Evolutionary conservation across 306 rosid species (phyloP), one percentile per base, ranked within the genome.

Genomic region (Prunus mume): DNA sequence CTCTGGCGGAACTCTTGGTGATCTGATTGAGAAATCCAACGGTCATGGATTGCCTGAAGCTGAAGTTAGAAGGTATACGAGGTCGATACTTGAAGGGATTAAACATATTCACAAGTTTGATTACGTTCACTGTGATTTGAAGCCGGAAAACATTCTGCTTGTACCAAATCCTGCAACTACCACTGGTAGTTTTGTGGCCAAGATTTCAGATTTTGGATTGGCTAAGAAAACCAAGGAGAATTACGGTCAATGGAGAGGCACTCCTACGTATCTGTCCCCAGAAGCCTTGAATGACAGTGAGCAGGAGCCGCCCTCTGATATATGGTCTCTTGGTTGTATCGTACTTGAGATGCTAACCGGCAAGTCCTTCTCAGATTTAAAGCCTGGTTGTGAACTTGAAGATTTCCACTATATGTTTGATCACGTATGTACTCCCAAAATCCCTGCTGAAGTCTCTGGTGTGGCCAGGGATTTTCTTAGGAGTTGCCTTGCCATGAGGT

Each of bases 121-220:
- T 25, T 82, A 65, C 5, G 72, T 77, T 32, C 85, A 82, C 22
- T 82, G 85, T 43, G 82, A 82, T 77, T 67, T 82, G 75, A 82
- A 82, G 79, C 85, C 85, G 0, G 68, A 24, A 12, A 82, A 82
- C 64, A 75, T 77, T 30, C 15, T 82, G 43, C 74, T 82, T 38
- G 51, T 82, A 61, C 46, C 69, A 0, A 57, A 5, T 49, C 3
- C 64, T 41, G 25, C 30, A 52, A 4, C 45, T 70, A 3, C 1
- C 6, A 38, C 43, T 7, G 24, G 15, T 24, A 24, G 12, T 12
- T 76, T 55, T 13, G 27, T 71, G 32, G 79, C 85, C 24, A 82
- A 82, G 70, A 68, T 82, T 24, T 76, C 76, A 50, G 85, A 82
- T 38, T 38, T 38, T 38, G 43, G 43, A 38, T 38, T 38, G 43